Evolutionary conservation across 495 filamentous ascomycete species (phyloP).

Genomic region (Staphylotrichum longicolle): DNA sequence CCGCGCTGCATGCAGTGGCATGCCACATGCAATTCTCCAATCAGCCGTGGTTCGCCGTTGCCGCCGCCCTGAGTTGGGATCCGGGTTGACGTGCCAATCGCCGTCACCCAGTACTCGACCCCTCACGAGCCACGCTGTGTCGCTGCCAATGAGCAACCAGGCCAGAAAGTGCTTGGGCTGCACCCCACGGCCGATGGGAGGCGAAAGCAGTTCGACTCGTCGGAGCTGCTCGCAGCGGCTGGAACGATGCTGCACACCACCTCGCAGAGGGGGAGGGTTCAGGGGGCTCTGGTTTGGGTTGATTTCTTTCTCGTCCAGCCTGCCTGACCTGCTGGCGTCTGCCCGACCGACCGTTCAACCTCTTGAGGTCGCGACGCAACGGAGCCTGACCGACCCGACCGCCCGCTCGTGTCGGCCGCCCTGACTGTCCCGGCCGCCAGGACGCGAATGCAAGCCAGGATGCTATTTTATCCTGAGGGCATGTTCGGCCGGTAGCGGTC

Average conservation of each 20-base stretch:
- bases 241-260: slow-evolving; percentile 6
- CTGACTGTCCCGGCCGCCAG: not conserved
- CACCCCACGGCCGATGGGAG: not conserved
- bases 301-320: not conserved
- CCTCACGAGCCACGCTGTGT: not conserved
- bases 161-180: not conserved
- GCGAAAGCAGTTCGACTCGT: slow-evolving; percentile 3
- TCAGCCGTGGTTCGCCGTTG: slow-evolving; percentile 9
- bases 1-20: no score
- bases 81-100: slow-evolving; percentile 10
- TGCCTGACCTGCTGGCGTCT: slow-evolving; percentile 9
- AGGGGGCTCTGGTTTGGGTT: not conserved
- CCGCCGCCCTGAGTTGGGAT: slow-evolving; percentile 10
- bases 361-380: not conserved
- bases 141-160: slow-evolving; percentile 8
- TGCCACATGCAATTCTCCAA: slow-evolving; percentile 3
- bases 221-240: slow-evolving; percentile 8
- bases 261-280: not conserved
- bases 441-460: slow-evolving; percentile 5
- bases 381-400: not conserved
- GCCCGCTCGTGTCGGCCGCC: slow-evolving; percentile 3
- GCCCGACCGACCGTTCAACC: not conserved
- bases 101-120: not conserved
- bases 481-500: not conserved
- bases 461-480: slow-evolving; percentile 1